Conservation (phyloP, 768 basidiomycete genomes). For the Podaxis sp. region DNA sequence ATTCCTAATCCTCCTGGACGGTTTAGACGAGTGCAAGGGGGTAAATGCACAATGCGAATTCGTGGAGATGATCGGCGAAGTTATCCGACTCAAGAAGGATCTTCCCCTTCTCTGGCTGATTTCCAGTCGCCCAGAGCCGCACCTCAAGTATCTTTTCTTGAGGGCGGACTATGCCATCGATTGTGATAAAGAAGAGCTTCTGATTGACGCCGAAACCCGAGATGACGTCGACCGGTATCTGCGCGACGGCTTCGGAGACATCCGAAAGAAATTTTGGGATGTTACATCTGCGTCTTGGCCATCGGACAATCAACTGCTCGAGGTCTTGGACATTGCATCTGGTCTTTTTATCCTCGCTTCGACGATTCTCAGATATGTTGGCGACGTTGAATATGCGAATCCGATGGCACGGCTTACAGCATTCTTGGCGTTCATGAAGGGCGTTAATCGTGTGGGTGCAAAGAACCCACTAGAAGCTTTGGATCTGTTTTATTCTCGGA, state of each 20-base stretch:
- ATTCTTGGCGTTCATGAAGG: no score
- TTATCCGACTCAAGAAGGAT: background rate
- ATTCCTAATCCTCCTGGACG: background rate
- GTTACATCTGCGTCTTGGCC: background rate
- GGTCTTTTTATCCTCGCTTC: constrained; percentile 3
- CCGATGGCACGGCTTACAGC: background rate
- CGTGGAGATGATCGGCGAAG: background rate
- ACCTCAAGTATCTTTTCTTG: background rate
- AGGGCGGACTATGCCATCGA: no score
- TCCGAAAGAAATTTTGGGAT: background rate
- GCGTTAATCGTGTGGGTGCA: no score
- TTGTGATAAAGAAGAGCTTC: background rate
- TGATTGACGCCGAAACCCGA: background rate
- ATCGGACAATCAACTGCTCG: background rate
- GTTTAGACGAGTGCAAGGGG: constrained; percentile 6
- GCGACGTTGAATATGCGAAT: constrained; percentile 4
- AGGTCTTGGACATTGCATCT: background rate
- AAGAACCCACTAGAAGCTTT: no score
- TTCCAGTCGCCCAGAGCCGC: background rate
- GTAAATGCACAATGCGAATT: background rate
- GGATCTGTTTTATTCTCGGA: no score
- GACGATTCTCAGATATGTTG: constrained; percentile 8
- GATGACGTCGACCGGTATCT: background rate
- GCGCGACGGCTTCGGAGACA: background rate
- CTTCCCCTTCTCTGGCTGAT: constrained; percentile 1